A percentile compares a stretch with the other conserved stretches of the same genome.
Evolutionary conservation across 73 alveolate genomes (phyloP).

Genomic region (Paramecium pentaurelia): DNA sequence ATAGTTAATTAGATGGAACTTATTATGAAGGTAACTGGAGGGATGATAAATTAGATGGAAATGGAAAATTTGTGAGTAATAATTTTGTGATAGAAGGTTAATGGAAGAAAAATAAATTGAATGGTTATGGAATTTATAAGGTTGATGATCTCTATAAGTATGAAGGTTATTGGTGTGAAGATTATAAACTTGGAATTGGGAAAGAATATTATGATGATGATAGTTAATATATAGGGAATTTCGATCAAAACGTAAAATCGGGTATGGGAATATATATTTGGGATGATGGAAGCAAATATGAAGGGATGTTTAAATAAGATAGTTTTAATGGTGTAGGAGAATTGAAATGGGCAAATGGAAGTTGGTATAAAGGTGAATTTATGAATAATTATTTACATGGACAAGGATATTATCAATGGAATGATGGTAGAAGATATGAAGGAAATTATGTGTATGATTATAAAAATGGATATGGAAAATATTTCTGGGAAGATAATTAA

Average conservation of each 20-base stretch:
- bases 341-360: background rate
- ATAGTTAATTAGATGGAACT: background rate
- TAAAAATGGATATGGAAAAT: conserved; percentile 31
- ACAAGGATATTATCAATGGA: background rate
- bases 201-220: conserved; percentile 27
- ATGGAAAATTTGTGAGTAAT: background rate
- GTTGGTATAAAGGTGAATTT: conserved; percentile 30
- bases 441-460: background rate
- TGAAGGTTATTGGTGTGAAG: conserved; percentile 81
- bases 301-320: conserved; percentile 59
- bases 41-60: background rate
- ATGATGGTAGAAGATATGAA: conserved; percentile 39
- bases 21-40: conserved; percentile 1
- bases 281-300: conserved; percentile 73
- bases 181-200: conserved; percentile 64
- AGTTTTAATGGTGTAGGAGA: background rate
- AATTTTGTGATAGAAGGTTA: background rate
- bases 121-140: background rate
- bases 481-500: background rate
- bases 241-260: conserved; percentile 73
- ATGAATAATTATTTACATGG: conserved; percentile 40
- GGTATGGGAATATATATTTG: conserved; percentile 81
- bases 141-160: conserved; percentile 70
- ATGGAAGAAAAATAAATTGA: background rate
- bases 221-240: conserved; percentile 78